Base-by-base conservation (phyloP, 2,329 filamentous ascomycete species). In the Escovopsis weberi region DNA sequence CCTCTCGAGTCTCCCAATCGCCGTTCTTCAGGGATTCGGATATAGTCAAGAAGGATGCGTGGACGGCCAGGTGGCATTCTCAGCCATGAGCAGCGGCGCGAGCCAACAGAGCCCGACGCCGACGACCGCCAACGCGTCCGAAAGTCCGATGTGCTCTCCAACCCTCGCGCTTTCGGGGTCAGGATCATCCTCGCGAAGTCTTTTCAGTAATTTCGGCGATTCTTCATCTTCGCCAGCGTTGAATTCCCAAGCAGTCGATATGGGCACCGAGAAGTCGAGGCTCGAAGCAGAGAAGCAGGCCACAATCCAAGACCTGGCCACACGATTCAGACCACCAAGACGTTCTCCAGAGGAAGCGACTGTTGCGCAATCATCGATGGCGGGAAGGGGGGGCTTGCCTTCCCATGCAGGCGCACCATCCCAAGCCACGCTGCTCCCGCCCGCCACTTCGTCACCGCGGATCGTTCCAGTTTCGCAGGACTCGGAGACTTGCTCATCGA, bases 171-270 rank as follows among this genome's bases (percentile, higher is more conserved):
- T 23, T 23, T 23, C 23, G 23, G 23, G 23, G 6, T 23, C 23
- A 23, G 23, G 6, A 23, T 23, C 23, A 23, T 23, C 23, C 23
- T 23, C 23, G 23, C 23, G 23, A 6, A 23, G 4, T 4, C 23
- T 23, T 6, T 23, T 23, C 23, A 23, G 23, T 23, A 51, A 47
- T 26, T 47, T 48, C n/a, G 48, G 45, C 26, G 52, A 55, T 12
- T 62, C 59, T 45, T 60, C 57, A 41, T 62, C 60, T 40, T 64
- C 64, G 6, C 61, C 63, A 1, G 52, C 63, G 9, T 62, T 63
- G 26, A 58, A 61, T 30, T 61, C 58, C 32, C 59, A 61, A 9
- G 67, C 66, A 46, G 58, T 63, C 10, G 52, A 58, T 28, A 52
- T 63, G 42, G 57, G 54, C 38, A 47, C 49, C 23, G 54, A 53